Evolutionary conservation across 1,139 yeast genomes (phyloP).

Genomic region (Candida sp.): DNA sequence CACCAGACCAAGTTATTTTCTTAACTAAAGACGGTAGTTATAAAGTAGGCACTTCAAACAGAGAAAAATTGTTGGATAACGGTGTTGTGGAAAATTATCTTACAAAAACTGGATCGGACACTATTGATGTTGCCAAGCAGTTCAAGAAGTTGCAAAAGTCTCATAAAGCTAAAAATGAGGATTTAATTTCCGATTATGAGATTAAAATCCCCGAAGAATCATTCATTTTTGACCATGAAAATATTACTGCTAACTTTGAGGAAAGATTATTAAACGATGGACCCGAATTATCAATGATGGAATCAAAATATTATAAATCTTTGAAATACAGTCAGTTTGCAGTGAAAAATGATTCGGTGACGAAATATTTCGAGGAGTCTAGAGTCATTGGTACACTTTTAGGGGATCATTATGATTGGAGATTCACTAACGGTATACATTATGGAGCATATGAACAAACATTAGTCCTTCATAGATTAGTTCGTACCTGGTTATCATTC

Average conservation of each 20-base stretch:
- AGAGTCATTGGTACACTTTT: constrained; percentile 17
- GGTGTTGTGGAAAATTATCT: constrained; percentile 23
- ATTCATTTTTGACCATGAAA: constrained; percentile 22
- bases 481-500: constrained; percentile 47
- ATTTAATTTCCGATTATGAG: constrained; percentile 25
- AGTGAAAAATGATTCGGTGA: constrained; percentile 26
- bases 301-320: constrained; percentile 22
- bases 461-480: constrained; percentile 42
- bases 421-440: constrained; percentile 58
- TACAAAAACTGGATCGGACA: constrained; percentile 8
- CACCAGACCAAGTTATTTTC: constrained; percentile 40
- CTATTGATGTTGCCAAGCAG: constrained; percentile 22
- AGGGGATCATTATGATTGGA: constrained; percentile 70
- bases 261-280: constrained; percentile 11
- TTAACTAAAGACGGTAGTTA: constrained; percentile 32
- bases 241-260: constrained; percentile 17
- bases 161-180: constrained; percentile 17
- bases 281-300: constrained; percentile 13
- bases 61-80: constrained; percentile 18
- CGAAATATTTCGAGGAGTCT: constrained; percentile 39
- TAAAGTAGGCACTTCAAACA: constrained; percentile 16
- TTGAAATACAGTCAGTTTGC: constrained; percentile 23
- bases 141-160: constrained; percentile 17
- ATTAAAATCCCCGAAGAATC: constrained; percentile 22
- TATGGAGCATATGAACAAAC: constrained; percentile 37